Evolutionary conservation across 345 rosid genomes (phyloP).

Genomic region (Lepidium sativum): DNA sequence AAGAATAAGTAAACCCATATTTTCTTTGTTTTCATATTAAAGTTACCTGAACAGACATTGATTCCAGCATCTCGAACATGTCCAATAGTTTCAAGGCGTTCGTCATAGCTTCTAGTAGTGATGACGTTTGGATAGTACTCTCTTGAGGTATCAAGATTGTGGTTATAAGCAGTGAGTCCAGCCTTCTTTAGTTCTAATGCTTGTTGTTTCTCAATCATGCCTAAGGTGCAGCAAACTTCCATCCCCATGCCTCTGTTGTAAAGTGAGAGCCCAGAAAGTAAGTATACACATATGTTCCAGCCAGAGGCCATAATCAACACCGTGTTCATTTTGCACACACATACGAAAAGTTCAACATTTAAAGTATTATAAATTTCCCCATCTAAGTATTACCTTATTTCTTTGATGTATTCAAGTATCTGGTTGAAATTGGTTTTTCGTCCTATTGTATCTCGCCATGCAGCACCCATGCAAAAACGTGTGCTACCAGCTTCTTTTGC

Average conservation of each 20-base stretch:
- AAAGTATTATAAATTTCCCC: not conserved
- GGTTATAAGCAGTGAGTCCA: constrained; percentile 96
- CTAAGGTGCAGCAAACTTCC: constrained; percentile 99
- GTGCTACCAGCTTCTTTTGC: constrained; percentile 99
- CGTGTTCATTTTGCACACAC: not conserved
- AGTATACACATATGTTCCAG: not conserved
- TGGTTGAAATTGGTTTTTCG: constrained; percentile 86
- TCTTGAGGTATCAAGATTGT: constrained; percentile 95
- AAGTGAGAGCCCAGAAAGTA: not conserved
- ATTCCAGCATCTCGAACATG: constrained; percentile 96
- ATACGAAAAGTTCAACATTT: too few species aligned
- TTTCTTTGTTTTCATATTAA: not conserved
- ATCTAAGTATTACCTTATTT: constrained; percentile 53
- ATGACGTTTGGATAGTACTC: constrained; percentile 87
- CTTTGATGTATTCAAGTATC: constrained; percentile 84
- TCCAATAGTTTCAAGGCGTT: constrained; percentile 82
- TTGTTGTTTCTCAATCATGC: constrained; percentile 97
- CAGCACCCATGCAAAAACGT: constrained; percentile 99
- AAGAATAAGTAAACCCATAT: not conserved
- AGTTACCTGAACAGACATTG: constrained; percentile 89
- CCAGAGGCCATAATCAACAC: not conserved
- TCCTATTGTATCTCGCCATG: constrained; percentile 96
- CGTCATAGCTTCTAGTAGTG: constrained; percentile 84
- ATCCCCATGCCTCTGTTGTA: constrained; percentile 80
- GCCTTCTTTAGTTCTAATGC: constrained; percentile 92